phyloP scores from a whole-genome alignment of 2,329 filamentous ascomycete species.

The Acrodontium crateriforme region DNA sequence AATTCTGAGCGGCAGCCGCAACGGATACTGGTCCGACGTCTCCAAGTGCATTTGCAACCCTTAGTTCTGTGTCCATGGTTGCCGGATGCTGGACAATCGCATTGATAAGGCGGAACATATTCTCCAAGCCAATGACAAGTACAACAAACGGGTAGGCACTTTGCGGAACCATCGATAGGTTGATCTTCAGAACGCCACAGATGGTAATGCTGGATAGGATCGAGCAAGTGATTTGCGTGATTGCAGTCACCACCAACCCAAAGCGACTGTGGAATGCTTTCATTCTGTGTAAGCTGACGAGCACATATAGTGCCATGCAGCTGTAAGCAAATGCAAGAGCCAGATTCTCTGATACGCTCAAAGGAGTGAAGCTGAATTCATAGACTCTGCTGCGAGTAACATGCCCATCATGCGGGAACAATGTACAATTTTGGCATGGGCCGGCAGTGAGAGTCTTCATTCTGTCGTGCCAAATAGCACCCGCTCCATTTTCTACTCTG shows the following conservation, averaged over 20 bases:
- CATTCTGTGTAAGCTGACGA: conserved; percentile 53
- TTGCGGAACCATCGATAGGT: conserved; percentile 60
- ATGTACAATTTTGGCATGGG: conserved; percentile 43
- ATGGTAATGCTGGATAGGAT: conserved; percentile 69
- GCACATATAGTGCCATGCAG: conserved; percentile 50
- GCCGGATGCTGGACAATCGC: conserved; percentile 59
- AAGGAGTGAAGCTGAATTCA: conserved; percentile 65
- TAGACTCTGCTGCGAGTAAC: conserved; percentile 49
- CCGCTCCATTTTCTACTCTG: conserved; percentile 49
- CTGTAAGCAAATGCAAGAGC: conserved; percentile 52
- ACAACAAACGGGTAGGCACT: conserved; percentile 67
- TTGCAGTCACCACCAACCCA: conserved; percentile 57
- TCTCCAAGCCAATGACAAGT: conserved; percentile 62
- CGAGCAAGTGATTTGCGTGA: conserved; percentile 52
- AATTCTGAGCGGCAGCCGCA: conserved; percentile 54
- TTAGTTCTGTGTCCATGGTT: conserved; percentile 51
- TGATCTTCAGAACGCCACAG: conserved; percentile 61
- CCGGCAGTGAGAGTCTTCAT: conserved; percentile 39
- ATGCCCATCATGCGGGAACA: conserved; percentile 48
- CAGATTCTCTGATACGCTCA: conserved; percentile 52
- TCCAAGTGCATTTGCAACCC: conserved; percentile 61
- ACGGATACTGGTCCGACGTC: conserved; percentile 58
- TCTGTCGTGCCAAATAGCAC: conserved; percentile 50
- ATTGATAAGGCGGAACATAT: conserved; percentile 61
- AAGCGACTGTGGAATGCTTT: conserved; percentile 62